Evolutionary conservation across 75 land plant species (phyloP), one percentile per base, ranked within the genome.

Genomic region (Cunninghamia lanceolata): DNA sequence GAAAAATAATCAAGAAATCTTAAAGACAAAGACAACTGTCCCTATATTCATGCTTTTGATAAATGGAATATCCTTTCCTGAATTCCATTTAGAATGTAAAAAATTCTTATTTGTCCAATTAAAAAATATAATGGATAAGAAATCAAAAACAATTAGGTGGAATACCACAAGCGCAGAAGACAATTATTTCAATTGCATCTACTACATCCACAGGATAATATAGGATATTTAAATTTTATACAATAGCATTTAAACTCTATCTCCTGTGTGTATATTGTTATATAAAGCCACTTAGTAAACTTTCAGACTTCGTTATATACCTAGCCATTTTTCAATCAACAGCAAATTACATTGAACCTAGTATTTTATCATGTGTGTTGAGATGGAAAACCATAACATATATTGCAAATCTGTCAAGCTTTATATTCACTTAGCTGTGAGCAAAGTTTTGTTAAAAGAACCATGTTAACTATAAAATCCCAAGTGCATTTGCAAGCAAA

Each of bases 11-110:
- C 42, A 17, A 19, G n/a, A 79, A 79, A 7, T 28, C 82, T 79
- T 79, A 79, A 25, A 79, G 46, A 79, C 46, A 79, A 9, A 39
- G 42, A 70, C 74, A 70, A 70, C 34, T 70, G 74, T 70, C 74
- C 35, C 13, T n/a, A 11, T 32, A 28, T 3, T 28, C 70, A 70
- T 70, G 63, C 63, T 15, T 56, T 56, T 56, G 63, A 56, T 56
- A 21, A 56, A 56, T 56, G 63, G 63, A 56, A 56, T 56, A 5
- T 25, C 25, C 63, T 56, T 56, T 56, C 63, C 63, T 56, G 25
- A 56, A 56, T 56, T 21, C 15, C 28, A 21, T 56, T 54, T 56
- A 56, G 63, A 5, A 56, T 56, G 6, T 5, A 56, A 56, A 56
- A 56, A 0, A 21, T 21, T 56, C 63, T 56, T 21, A 56, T 56